Evolutionary conservation across 257 asterid species (phyloP).

Genomic region (Solanum tarijense): DNA sequence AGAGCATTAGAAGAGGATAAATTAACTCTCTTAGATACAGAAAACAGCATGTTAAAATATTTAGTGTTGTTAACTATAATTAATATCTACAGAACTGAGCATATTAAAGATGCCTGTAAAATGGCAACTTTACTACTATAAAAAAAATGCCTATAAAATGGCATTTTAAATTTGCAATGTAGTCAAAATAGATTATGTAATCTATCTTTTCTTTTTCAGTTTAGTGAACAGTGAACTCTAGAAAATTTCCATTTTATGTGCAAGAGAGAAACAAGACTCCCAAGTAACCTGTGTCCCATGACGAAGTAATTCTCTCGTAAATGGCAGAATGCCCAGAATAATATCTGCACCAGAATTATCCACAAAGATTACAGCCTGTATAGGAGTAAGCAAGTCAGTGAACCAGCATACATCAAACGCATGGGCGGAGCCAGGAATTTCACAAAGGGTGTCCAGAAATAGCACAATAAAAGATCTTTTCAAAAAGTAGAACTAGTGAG

Average conservation of each 20-base stretch:
- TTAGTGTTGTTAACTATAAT: neutral
- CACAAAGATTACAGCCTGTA: conserved; percentile 81
- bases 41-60: neutral
- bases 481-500: too few relatives aligned
- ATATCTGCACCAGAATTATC: conserved; percentile 98
- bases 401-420: neutral
- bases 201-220: neutral
- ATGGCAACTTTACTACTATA: neutral
- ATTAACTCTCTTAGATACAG: neutral
- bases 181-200: neutral
- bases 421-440: neutral
- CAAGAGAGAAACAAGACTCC: neutral
- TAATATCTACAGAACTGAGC: neutral
- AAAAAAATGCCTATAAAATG: neutral
- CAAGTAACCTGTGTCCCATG: conserved; percentile 65
- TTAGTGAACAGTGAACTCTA: neutral
- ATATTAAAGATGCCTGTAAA: neutral
- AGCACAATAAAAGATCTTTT: too few relatives aligned
- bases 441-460: too few relatives aligned
- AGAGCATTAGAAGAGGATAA: neutral
- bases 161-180: neutral
- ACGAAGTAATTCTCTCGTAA: conserved; percentile 83
- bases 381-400: conserved; percentile 12
- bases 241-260: neutral
- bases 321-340: conserved; percentile 88